phyloP scores from a whole-genome alignment of 2,329 filamentous ascomycete genomes.

The Diaporthe citrichinensis region DNA sequence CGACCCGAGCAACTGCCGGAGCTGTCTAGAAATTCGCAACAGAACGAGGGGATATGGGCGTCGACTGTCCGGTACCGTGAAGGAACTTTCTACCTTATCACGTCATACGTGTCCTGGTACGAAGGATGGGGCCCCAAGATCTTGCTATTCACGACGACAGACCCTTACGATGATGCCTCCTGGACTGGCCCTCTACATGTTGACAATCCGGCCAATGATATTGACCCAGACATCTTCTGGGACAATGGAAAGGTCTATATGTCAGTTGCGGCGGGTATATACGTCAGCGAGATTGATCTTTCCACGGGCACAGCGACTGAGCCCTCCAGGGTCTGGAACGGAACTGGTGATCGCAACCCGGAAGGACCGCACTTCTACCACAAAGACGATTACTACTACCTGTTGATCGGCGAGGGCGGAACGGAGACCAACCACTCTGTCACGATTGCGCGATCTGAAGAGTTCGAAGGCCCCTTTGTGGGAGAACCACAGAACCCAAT shows the following conservation, averaged over 20 bases:
- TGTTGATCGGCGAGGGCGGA: slow-evolving; percentile 62
- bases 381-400: slow-evolving; percentile 60
- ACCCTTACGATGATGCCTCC: slow-evolving; percentile 54
- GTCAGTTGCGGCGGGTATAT: slow-evolving; percentile 48
- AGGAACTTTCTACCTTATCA: slow-evolving; percentile 60
- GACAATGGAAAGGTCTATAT: slow-evolving; percentile 57
- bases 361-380: slow-evolving; percentile 62
- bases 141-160: slow-evolving; percentile 56
- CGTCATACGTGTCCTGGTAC: slow-evolving; percentile 53
- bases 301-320: slow-evolving; percentile 52
- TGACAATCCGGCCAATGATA: slow-evolving; percentile 49
- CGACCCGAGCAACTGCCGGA: slow-evolving; percentile 35
- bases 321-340: slow-evolving; percentile 57
- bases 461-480: slow-evolving; percentile 60
- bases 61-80: slow-evolving; percentile 60
- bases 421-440: slow-evolving; percentile 58
- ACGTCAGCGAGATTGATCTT: slow-evolving; percentile 52
- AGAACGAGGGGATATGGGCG: slow-evolving; percentile 60
- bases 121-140: slow-evolving; percentile 53
- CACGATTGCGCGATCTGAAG: slow-evolving; percentile 58
- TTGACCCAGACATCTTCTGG: slow-evolving; percentile 60
- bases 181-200: slow-evolving; percentile 58
- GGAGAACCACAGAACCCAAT: slow-evolving; percentile 59
- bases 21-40: slow-evolving; percentile 16
- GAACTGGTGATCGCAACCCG: slow-evolving; percentile 57